Percentiles rank a stretch among this genome's conserved stretches.
Evolutionary conservation across 2,329 filamentous ascomycete species (phyloP).

Genomic region (Penicillium capsulatum): DNA sequence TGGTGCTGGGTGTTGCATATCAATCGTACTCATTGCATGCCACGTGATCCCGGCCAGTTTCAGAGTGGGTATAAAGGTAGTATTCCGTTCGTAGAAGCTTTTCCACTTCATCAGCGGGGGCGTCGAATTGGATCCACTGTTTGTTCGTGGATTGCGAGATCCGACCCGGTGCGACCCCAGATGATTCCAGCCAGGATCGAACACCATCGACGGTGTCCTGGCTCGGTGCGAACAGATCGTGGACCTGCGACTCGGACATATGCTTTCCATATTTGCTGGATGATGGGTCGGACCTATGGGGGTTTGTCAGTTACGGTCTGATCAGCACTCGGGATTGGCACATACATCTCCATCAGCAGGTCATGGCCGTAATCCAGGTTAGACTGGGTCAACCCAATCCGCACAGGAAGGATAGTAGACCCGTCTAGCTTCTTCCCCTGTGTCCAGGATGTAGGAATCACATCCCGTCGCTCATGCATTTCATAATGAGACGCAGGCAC

Average conservation of each 20-base stretch:
- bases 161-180: slow-evolving; percentile 24
- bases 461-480: slow-evolving; percentile 32
- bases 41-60: slow-evolving; percentile 31
- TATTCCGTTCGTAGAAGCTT: slow-evolving; percentile 39
- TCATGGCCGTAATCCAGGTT: slow-evolving; percentile 29
- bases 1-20: neutral
- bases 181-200: slow-evolving; percentile 25
- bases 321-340: no score
- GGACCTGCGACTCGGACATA: slow-evolving; percentile 30
- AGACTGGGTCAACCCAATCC: slow-evolving; percentile 27
- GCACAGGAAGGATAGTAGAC: slow-evolving; percentile 23
- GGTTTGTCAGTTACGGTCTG: neutral
- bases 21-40: slow-evolving; percentile 39
- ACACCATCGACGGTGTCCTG: slow-evolving; percentile 28
- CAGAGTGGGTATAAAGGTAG: slow-evolving; percentile 35
- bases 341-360: slow-evolving; percentile 33
- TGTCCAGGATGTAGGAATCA: slow-evolving; percentile 25
- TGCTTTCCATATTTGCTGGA: slow-evolving; percentile 37
- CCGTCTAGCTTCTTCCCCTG: slow-evolving; percentile 22
- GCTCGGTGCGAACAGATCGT: slow-evolving; percentile 36
- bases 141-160: slow-evolving; percentile 30
- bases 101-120: slow-evolving; percentile 36
- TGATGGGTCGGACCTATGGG: slow-evolving; percentile 32
- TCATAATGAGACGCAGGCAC: slow-evolving; percentile 22
- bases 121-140: slow-evolving; percentile 42